A percentile compares a stretch with the other conserved stretches of the same genome.
These are phyloP conservation scores for Calophaca sinica DNA, from an alignment of 306 rosid species.

Conservation along the genomic window DNA sequence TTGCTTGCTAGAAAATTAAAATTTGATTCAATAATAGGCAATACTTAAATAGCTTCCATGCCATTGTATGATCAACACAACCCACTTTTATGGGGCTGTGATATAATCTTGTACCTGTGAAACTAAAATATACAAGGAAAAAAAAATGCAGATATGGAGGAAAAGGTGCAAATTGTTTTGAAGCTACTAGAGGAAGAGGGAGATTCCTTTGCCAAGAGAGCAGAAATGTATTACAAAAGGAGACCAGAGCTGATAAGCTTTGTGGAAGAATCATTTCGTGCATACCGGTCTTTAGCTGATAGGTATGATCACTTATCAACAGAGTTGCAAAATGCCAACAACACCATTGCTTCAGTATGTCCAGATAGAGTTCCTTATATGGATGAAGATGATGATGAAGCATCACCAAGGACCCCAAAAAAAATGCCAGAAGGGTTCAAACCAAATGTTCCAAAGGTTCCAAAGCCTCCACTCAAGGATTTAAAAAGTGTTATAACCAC, in stretches of 20 bases:
- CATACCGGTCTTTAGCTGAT: slow-evolving; percentile 90
- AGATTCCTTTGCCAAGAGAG: slow-evolving; percentile 94
- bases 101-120: neutral
- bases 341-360: slow-evolving; percentile 82
- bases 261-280: slow-evolving; percentile 85
- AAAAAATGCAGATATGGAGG: slow-evolving; percentile 86
- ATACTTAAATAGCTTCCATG: neutral
- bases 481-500: slow-evolving; percentile 59
- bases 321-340: slow-evolving; percentile 97
- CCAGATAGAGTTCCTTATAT: slow-evolving; percentile 92
- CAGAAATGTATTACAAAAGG: slow-evolving; percentile 94
- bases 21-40: neutral
- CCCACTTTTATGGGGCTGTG: neutral
- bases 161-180: slow-evolving; percentile 67
- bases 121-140: slow-evolving; percentile 32
- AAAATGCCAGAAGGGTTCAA: slow-evolving; percentile 58
- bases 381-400: slow-evolving; percentile 90
- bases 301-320: slow-evolving; percentile 93
- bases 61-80: slow-evolving; percentile 5
- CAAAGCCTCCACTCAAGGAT: slow-evolving; percentile 67
- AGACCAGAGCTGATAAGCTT: slow-evolving; percentile 88
- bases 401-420: slow-evolving; percentile 49
- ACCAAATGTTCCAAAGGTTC: slow-evolving; percentile 63
- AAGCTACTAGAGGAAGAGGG: slow-evolving; percentile 83
- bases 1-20: slow-evolving; percentile 6